Evolutionary conservation across 441 rosid genomes (phyloP).

Genomic region (Pelargonium australe): DNA sequence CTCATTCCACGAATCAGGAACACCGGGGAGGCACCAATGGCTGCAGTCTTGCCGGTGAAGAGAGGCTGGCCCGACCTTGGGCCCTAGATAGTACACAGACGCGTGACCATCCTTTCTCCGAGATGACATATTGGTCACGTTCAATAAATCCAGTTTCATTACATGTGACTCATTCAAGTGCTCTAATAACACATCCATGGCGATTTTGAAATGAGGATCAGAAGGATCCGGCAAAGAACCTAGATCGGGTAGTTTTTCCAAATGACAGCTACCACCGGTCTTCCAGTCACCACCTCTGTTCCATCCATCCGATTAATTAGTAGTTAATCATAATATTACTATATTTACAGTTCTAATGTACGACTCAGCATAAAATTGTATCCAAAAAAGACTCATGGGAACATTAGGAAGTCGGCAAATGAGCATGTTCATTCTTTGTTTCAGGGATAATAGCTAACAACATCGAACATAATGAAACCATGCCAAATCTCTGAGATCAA

Average conservation of each 20-base stretch:
- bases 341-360: not conserved
- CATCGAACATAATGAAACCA: not conserved
- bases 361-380: no score
- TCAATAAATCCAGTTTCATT: constrained; percentile 39
- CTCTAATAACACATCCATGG: constrained; percentile 37
- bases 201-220: constrained; percentile 42
- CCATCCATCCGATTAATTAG: constrained; percentile 12
- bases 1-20: constrained; percentile 92
- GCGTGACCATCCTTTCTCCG: constrained; percentile 86
- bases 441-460: no score
- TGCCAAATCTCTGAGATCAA: no score
- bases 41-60: constrained; percentile 85
- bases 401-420: not conserved
- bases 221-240: constrained; percentile 45
- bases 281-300: constrained; percentile 89
- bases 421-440: not conserved
- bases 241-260: constrained; percentile 69
- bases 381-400: no score
- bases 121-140: constrained; percentile 61
- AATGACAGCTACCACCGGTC: constrained; percentile 73
- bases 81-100: constrained; percentile 61
- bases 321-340: not conserved
- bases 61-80: constrained; percentile 43
- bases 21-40: constrained; percentile 97
- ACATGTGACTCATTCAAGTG: constrained; percentile 25